Conservation (phyloP, 2,329 filamentous ascomycete species). For the Venturia pyrina region DNA sequence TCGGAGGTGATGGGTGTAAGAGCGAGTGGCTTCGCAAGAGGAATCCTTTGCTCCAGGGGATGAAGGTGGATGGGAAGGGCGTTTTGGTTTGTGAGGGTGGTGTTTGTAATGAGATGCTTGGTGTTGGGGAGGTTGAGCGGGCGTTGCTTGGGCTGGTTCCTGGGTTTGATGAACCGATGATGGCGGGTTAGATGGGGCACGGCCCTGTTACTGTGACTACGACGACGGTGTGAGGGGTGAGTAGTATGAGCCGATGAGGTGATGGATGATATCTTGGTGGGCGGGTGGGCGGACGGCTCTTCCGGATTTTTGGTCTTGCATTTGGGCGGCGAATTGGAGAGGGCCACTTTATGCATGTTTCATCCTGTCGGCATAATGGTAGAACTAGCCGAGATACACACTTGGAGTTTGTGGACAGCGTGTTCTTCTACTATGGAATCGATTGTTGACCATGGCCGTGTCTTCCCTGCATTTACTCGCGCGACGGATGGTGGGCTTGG, state of each 20-base stretch:
- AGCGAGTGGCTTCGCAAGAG: constrained; percentile 41
- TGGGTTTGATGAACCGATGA: neutral
- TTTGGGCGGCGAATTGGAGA: neutral
- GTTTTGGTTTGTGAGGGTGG: constrained; percentile 29
- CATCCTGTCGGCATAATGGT: neutral
- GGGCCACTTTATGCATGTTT: neutral
- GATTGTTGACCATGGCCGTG: no score
- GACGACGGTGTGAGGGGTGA: neutral
- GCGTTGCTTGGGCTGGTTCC: neutral
- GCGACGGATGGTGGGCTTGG: no score
- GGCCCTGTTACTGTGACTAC: neutral
- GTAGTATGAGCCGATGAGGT: neutral
- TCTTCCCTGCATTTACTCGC: no score
- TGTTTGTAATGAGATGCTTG: constrained; percentile 33
- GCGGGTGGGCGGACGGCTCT: neutral
- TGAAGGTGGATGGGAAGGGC: constrained; percentile 17
- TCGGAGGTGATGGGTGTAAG: constrained; percentile 25
- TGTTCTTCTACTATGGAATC: no score
- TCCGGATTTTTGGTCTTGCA: neutral
- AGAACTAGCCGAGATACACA: no score
- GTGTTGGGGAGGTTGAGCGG: constrained; percentile 18
- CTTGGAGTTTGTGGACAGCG: neutral
- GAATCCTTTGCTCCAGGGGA: constrained; percentile 33
- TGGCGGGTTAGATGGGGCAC: neutral
- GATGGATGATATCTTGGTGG: neutral